Percentiles rank a stretch among this genome's conserved stretches.
These are phyloP conservation scores for Botrytis fragariae DNA, from an alignment of 2,329 filamentous ascomycete species.

Conservation along the genomic window DNA sequence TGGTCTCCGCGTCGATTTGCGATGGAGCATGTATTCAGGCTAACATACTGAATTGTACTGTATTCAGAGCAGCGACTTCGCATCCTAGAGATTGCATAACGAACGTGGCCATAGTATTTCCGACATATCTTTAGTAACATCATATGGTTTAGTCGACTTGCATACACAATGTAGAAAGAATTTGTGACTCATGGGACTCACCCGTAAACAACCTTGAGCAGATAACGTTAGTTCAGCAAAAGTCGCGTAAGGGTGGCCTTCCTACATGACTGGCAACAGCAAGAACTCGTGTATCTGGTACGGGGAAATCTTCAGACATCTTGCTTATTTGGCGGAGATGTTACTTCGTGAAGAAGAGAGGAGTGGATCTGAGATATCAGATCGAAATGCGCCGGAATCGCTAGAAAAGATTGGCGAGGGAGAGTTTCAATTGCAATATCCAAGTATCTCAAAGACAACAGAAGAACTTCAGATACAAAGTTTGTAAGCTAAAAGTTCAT, in stretches of 20 bases:
- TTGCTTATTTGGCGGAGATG: background rate
- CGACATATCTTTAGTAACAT: slow-evolving; percentile 70
- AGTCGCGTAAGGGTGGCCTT: slow-evolving; percentile 28
- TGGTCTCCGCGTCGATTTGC: background rate
- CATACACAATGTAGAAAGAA: background rate
- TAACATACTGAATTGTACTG: slow-evolving; percentile 88
- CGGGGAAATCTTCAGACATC: slow-evolving; percentile 39
- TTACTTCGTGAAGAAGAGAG: background rate
- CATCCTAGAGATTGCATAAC: slow-evolving; percentile 91
- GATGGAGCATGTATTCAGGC: background rate
- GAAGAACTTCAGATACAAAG: background rate
- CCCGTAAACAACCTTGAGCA: slow-evolving; percentile 68
- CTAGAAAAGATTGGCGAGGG: background rate
- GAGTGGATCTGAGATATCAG: background rate
- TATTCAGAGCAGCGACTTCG: slow-evolving; percentile 91
- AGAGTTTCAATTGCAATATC: background rate
- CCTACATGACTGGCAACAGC: slow-evolving; percentile 94
- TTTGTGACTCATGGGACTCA: slow-evolving; percentile 46
- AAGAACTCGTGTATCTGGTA: slow-evolving; percentile 67
- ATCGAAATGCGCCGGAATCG: background rate
- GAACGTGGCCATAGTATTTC: slow-evolving; percentile 95
- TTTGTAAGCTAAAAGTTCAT: background rate
- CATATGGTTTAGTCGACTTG: slow-evolving; percentile 24
- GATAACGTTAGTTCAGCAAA: slow-evolving; percentile 31
- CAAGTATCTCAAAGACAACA: background rate